Conservation (phyloP, 1,284 basidiomycete species). For the Amylostereum areolatum region DNA sequence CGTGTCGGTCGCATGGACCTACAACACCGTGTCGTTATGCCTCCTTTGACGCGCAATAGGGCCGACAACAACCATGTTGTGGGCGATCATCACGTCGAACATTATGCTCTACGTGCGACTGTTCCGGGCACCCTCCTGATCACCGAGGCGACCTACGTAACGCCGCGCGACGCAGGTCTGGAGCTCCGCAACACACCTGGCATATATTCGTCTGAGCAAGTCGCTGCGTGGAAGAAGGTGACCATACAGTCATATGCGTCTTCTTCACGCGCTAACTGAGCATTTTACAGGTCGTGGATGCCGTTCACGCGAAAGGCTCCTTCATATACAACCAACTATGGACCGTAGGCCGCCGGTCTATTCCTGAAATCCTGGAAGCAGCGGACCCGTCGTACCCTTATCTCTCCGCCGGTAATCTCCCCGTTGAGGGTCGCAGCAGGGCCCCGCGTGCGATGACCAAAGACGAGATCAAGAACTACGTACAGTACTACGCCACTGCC, state of each 20-base stretch:
- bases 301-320: constrained; percentile 33
- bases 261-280: background rate
- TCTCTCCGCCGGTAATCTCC: constrained; percentile 32
- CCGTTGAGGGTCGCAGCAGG: constrained; percentile 31
- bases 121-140: constrained; percentile 23
- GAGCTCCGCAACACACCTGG: constrained; percentile 13
- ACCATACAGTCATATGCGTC: background rate
- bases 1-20: constrained; percentile 22
- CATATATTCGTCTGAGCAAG: constrained; percentile 13
- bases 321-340: constrained; percentile 37
- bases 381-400: constrained; percentile 29
- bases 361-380: constrained; percentile 18
- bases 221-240: background rate
- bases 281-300: constrained; percentile 21
- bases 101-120: constrained; percentile 13
- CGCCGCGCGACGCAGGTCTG: constrained; percentile 12
- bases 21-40: constrained; percentile 23
- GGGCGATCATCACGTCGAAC: constrained; percentile 11
- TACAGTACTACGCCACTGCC: constrained; percentile 14
- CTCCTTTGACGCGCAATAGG: constrained; percentile 28
- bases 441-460: constrained; percentile 16
- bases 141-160: constrained; percentile 25
- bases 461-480: constrained; percentile 20
- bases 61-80: constrained; percentile 17
- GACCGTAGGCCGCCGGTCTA: constrained; percentile 35